These are phyloP conservation scores for Petunia secreta DNA, from an alignment of 257 asterid species.

Conservation along the genomic window DNA sequence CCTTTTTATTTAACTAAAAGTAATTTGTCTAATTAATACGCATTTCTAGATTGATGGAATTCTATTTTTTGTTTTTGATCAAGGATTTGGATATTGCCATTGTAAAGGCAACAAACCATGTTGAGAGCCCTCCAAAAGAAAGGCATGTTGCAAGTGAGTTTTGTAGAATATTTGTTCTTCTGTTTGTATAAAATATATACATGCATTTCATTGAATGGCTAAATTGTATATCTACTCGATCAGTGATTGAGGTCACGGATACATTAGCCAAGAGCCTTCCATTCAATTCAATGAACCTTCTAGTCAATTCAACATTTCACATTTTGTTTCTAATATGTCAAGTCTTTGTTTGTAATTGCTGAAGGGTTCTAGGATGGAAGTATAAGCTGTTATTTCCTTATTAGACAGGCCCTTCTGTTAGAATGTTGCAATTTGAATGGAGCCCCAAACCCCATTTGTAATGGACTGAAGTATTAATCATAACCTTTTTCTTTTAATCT, in stretches of 20 bases:
- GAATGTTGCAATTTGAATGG: conserved; percentile 22
- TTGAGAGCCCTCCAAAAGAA: conserved; percentile 87
- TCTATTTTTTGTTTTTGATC: conserved; percentile 20
- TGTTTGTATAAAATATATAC: not conserved
- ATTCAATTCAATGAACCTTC: too few relatives aligned
- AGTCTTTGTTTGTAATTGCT: not conserved
- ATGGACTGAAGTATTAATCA: not conserved
- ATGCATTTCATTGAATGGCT: not conserved
- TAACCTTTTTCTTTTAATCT: conserved; percentile 19
- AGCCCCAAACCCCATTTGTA: not conserved
- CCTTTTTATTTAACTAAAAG: not conserved
- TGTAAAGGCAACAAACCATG: conserved; percentile 90
- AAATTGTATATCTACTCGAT: not conserved
- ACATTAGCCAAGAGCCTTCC: not conserved
- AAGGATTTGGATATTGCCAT: conserved; percentile 93
- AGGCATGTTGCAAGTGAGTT: conserved; percentile 85
- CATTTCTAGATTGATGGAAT: conserved; percentile 18
- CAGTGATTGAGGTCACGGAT: not conserved
- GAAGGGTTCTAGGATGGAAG: not conserved
- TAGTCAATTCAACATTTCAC: not conserved
- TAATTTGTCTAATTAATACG: not conserved
- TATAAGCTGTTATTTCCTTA: not conserved
- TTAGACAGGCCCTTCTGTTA: not conserved
- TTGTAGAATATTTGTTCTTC: not conserved
- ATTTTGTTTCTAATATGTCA: not conserved